Evolutionary conservation across 2,329 filamentous ascomycete genomes (phyloP).

Genomic region (Claviceps pazoutovae): DNA sequence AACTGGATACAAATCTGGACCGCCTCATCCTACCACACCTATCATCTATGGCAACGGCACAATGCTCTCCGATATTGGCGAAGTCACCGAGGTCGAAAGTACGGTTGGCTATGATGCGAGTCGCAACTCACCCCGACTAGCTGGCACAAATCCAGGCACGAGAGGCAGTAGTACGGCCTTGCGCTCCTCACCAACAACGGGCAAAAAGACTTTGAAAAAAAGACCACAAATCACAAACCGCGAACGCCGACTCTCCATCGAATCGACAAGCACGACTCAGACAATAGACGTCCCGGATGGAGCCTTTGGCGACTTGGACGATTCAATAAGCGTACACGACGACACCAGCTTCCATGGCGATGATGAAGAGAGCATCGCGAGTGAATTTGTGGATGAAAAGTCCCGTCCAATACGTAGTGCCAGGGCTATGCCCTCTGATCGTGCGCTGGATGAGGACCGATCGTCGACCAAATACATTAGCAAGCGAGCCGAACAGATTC

Average conservation of each 20-base stretch:
- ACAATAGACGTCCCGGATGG: slow-evolving; percentile 30
- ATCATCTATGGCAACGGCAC: slow-evolving; percentile 58
- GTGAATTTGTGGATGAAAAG: slow-evolving; percentile 37
- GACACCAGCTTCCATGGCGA: slow-evolving; percentile 55
- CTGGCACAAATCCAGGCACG: slow-evolving; percentile 13
- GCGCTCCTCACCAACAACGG: slow-evolving; percentile 32
- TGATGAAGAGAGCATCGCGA: slow-evolving; percentile 52
- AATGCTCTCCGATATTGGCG: slow-evolving; percentile 52
- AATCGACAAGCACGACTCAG: slow-evolving; percentile 47
- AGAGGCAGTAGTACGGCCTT: slow-evolving; percentile 20
- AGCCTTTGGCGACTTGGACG: slow-evolving; percentile 49
- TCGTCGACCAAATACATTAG: slow-evolving; percentile 65
- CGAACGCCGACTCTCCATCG: slow-evolving; percentile 40
- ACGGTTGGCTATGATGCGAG: slow-evolving; percentile 29
- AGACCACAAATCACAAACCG: slow-evolving; percentile 28
- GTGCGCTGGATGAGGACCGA: slow-evolving; percentile 32
- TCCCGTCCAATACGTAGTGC: slow-evolving; percentile 13
- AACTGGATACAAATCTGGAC: slow-evolving; percentile 26
- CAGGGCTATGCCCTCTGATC: slow-evolving; percentile 7
- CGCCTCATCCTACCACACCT: slow-evolving; percentile 41
- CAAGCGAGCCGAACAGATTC: slow-evolving; percentile 73
- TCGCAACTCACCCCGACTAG: slow-evolving; percentile 22
- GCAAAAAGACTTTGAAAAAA: slow-evolving; percentile 28
- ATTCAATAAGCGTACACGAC: slow-evolving; percentile 41
- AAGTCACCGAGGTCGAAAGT: slow-evolving; percentile 41